Evolutionary conservation across 129 eudicot genomes (phyloP).

Genomic region (Cynara cardunculus): DNA sequence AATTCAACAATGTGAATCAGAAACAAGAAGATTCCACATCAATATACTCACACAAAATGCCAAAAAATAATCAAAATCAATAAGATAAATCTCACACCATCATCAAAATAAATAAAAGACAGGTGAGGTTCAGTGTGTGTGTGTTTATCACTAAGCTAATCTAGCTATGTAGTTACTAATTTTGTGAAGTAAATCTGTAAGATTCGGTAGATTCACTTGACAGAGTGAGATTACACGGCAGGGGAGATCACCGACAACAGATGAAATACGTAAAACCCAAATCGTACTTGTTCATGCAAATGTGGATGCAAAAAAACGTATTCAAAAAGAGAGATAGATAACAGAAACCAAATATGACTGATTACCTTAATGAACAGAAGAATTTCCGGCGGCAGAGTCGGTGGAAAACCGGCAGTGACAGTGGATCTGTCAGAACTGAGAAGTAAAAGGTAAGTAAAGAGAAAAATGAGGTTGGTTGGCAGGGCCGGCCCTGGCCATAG

Average conservation of each 20-base stretch:
- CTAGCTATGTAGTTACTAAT: background rate
- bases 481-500: no score
- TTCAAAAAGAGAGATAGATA: background rate
- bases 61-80: background rate
- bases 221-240: background rate
- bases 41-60: background rate
- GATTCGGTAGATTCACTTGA: background rate
- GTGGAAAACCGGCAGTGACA: slow-evolving; percentile 13
- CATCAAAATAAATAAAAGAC: background rate
- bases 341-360: background rate
- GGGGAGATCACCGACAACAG: background rate
- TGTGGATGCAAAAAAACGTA: background rate
- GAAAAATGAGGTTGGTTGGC: slow-evolving; percentile 14
- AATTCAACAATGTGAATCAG: slow-evolving; percentile 5
- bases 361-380: background rate
- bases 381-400: slow-evolving; percentile 22
- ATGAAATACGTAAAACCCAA: background rate
- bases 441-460: background rate
- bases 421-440: slow-evolving; percentile 17
- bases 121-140: background rate
- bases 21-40: background rate
- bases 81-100: background rate
- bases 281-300: background rate
- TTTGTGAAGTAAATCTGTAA: background rate
- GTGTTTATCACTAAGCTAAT: background rate